Percentiles rank a stretch among this genome's conserved stretches.
Conservation (phyloP, 2,329 filamentous ascomycete species). For the Colletotrichum spaethianum region DNA sequence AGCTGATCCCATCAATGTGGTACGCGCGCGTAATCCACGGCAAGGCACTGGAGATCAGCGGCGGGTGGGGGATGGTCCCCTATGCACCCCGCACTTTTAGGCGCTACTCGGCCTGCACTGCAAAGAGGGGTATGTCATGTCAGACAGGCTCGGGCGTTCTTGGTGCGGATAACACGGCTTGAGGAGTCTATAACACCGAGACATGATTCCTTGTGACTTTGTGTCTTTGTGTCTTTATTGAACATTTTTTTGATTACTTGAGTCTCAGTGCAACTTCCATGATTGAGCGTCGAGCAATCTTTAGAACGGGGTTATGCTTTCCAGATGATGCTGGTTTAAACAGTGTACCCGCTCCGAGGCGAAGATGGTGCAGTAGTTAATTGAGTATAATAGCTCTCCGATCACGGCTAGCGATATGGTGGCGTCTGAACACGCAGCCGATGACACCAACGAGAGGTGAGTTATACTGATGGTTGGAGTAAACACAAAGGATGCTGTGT, state of each 20-base stretch:
- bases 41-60: slow-evolving; percentile 7
- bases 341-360: not conserved
- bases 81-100: slow-evolving; percentile 29
- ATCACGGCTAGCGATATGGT: not conserved
- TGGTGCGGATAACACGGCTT: not conserved
- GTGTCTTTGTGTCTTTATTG: no score
- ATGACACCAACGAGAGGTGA: not conserved
- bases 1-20: slow-evolving; percentile 4
- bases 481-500: not conserved
- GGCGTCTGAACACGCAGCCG: not conserved
- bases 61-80: not conserved
- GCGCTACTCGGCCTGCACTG: not conserved
- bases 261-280: no score
- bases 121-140: not conserved
- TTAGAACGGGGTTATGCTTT: not conserved
- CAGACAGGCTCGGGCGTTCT: not conserved
- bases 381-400: not conserved
- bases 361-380: not conserved
- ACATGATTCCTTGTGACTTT: no score
- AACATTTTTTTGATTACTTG: no score
- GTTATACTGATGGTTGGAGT: not conserved
- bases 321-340: not conserved
- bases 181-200: no score
- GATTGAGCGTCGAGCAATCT: not conserved
- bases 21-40: slow-evolving; percentile 3